Conservation (phyloP, 768 basidiomycete genomes). For the Lentinula edodes region DNA sequence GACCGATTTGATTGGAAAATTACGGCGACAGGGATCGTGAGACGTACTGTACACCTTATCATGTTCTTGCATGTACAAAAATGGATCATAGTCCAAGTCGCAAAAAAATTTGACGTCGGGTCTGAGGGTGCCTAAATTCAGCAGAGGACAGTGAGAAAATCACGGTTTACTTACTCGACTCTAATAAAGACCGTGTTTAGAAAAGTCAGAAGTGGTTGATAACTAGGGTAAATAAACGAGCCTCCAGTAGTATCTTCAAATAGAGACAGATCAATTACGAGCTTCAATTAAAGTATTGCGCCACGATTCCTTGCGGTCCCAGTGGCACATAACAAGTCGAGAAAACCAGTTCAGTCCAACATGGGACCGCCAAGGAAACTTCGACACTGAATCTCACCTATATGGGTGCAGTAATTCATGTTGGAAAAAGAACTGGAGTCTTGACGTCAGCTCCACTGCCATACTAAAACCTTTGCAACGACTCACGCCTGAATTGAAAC, state of each 20-base stretch:
- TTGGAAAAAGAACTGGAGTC: slow-evolving; percentile 68
- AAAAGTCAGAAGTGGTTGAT: background rate
- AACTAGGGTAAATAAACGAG: slow-evolving; percentile 13
- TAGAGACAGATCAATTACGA: background rate
- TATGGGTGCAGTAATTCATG: slow-evolving; percentile 73
- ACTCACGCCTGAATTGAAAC: slow-evolving; percentile 86
- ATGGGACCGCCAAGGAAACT: background rate
- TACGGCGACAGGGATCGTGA: background rate
- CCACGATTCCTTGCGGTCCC: background rate
- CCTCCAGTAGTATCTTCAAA: slow-evolving; percentile 68
- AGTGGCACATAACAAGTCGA: background rate
- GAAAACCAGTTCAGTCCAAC: background rate
- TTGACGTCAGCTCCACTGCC: slow-evolving; percentile 9
- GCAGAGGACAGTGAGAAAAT: background rate
- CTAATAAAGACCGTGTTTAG: slow-evolving; percentile 26
- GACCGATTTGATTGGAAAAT: background rate
- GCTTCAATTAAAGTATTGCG: background rate
- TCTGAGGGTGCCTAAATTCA: slow-evolving; percentile 25
- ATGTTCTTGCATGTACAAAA: slow-evolving; percentile 57
- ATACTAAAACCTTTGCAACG: background rate
- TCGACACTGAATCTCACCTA: slow-evolving; percentile 20
- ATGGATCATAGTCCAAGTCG: slow-evolving; percentile 62
- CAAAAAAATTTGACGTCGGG: slow-evolving; percentile 64
- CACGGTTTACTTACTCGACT: slow-evolving; percentile 57
- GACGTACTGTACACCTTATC: slow-evolving; percentile 40